Conservation (phyloP, 176 grass and related monocot species). For the Oropetium thomaeum region DNA sequence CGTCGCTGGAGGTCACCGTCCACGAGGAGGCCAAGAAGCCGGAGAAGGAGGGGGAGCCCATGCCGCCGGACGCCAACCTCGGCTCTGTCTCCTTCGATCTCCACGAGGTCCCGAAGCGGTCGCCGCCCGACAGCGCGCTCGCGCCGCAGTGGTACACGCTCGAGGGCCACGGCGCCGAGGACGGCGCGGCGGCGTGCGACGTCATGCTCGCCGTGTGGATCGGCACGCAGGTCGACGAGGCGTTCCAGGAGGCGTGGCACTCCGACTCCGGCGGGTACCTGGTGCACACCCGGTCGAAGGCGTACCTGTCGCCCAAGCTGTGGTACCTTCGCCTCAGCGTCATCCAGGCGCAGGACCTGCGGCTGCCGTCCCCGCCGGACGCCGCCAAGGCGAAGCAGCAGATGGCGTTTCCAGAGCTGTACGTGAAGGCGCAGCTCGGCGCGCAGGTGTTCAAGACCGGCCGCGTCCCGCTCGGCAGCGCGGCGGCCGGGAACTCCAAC, state of each 20-base stretch:
- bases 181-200: conserved; percentile 41
- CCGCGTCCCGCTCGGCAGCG: conserved; percentile 59
- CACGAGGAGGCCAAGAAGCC: conserved; percentile 58
- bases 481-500: conserved; percentile 60
- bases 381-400: conserved; percentile 58
- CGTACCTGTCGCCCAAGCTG: conserved; percentile 90
- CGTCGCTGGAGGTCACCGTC: conserved; percentile 72
- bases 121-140: conserved; percentile 82
- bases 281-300: conserved; percentile 86
- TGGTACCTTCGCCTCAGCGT: conserved; percentile 90
- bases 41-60: conserved; percentile 35
- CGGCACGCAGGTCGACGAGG: conserved; percentile 94
- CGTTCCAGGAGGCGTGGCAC: conserved; percentile 97
- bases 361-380: conserved; percentile 47
- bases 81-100: conserved; percentile 82
- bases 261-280: conserved; percentile 84
- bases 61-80: conserved; percentile 42
- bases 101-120: conserved; percentile 77
- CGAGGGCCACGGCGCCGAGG: conserved; percentile 48
- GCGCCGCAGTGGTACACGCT: conserved; percentile 98
- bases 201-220: conserved; percentile 95
- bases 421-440: conserved; percentile 86
- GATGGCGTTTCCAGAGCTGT: conserved; percentile 55
- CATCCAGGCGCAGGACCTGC: conserved; percentile 92
- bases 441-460: conserved; percentile 84